phyloP scores from a whole-genome alignment of 345 rosid species.

The Cardamine occulta region DNA sequence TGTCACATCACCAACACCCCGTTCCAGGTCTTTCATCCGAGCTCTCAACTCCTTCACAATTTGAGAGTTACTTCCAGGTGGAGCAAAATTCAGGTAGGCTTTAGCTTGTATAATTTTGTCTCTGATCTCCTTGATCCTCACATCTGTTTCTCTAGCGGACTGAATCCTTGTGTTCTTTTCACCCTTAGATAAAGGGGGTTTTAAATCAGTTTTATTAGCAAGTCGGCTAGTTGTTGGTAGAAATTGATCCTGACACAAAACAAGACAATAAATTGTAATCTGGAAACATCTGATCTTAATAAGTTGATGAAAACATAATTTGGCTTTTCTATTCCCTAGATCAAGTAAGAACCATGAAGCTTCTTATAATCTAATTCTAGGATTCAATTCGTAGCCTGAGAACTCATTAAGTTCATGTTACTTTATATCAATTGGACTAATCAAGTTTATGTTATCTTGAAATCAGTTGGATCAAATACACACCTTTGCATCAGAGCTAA shows the following conservation, averaged over 20 bases:
- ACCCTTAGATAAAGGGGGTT: slow-evolving; percentile 48
- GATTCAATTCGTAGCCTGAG: slow-evolving; percentile 10
- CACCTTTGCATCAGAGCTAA: slow-evolving; percentile 56
- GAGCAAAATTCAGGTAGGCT: slow-evolving; percentile 66
- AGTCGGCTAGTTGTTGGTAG: slow-evolving; percentile 33
- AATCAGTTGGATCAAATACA: slow-evolving; percentile 1
- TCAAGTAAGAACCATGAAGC: slow-evolving; percentile 14
- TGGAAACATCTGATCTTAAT: slow-evolving; percentile 1
- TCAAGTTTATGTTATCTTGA: slow-evolving; percentile 15
- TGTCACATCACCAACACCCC: slow-evolving; percentile 56
- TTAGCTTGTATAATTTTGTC: slow-evolving; percentile 84
- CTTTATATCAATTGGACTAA: neutral
- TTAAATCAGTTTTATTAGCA: slow-evolving; percentile 44
- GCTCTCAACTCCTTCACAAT: slow-evolving; percentile 71
- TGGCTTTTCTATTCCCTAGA: slow-evolving; percentile 16
- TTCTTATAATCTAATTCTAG: slow-evolving; percentile 16
- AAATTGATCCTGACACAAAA: slow-evolving; percentile 52
- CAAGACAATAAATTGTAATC: slow-evolving; percentile 10
- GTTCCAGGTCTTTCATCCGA: slow-evolving; percentile 75
- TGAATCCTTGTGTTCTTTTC: slow-evolving; percentile 49
- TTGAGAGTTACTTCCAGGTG: slow-evolving; percentile 72
- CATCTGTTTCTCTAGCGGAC: slow-evolving; percentile 47
- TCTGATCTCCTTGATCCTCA: slow-evolving; percentile 70
- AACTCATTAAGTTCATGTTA: slow-evolving; percentile 18
- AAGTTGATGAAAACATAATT: neutral